Evolutionary conservation across 208 protist species (phyloP).

Genomic region (Trypanosomatidae sp.): DNA sequence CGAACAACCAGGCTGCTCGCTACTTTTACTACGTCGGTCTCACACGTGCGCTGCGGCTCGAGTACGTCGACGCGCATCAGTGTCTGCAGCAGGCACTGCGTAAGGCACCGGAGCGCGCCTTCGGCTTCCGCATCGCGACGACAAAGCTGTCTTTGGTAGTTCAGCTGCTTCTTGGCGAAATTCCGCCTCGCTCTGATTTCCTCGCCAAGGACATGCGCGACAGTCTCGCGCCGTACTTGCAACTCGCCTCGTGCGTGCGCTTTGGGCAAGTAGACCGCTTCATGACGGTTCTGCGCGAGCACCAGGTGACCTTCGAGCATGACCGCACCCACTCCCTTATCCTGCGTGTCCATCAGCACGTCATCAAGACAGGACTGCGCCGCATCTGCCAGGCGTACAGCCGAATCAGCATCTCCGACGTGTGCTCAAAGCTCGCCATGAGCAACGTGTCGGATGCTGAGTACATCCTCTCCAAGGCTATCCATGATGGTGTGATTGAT

Average conservation of each 20-base stretch:
- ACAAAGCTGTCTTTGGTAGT: conserved; percentile 97
- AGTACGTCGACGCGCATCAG: conserved; percentile 95
- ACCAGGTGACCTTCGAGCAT: conserved; percentile 89
- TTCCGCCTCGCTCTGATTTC: conserved; percentile 94
- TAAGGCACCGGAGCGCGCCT: conserved; percentile 95
- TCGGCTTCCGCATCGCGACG: conserved; percentile 93
- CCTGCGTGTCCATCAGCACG: conserved; percentile 96
- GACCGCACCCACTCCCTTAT: conserved; percentile 97
- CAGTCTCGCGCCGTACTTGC: conserved; percentile 92
- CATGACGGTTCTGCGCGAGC: conserved; percentile 91
- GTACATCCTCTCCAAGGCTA: conserved; percentile 98
- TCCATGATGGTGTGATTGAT: conserved; percentile 97
- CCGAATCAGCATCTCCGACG: conserved; percentile 95
- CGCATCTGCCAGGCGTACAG: conserved; percentile 97
- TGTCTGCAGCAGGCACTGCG: conserved; percentile 94
- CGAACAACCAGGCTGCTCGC: conserved; percentile 94
- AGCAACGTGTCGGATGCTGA: conserved; percentile 95
- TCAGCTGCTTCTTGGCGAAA: conserved; percentile 97
- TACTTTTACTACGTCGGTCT: conserved; percentile 96
- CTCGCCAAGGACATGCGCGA: conserved; percentile 87
- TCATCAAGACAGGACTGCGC: conserved; percentile 97
- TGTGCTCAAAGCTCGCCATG: conserved; percentile 96
- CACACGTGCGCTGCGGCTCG: conserved; percentile 95
- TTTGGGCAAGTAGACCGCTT: conserved; percentile 96
- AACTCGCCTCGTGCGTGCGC: conserved; percentile 94